Conservation (phyloP, 129 eudicot species). For the Centaurea solstitialis region DNA sequence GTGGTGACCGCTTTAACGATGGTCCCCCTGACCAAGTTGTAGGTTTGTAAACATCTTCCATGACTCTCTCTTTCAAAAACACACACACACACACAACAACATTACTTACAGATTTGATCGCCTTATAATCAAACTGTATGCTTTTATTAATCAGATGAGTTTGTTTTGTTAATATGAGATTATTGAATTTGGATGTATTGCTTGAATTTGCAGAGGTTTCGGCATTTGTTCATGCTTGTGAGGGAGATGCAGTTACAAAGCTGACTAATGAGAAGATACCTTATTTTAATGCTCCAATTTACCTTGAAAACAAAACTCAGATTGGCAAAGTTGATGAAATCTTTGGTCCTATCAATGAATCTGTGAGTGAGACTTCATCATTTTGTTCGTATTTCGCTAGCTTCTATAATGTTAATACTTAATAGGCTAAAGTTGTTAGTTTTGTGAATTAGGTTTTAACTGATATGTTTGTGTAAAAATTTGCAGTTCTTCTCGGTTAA, state of each 20-base stretch:
- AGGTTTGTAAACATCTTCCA: conserved; percentile 31
- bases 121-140: too few species aligned
- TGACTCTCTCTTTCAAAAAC: background rate
- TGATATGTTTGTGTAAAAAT: background rate
- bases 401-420: too few species aligned
- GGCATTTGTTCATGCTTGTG: conserved; percentile 79
- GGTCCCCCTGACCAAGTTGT: conserved; percentile 68
- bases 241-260: conserved; percentile 95
- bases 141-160: too few species aligned
- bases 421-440: background rate
- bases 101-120: background rate
- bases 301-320: conserved; percentile 87
- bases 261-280: conserved; percentile 92
- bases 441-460: too few species aligned
- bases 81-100: background rate
- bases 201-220: conserved; percentile 62
- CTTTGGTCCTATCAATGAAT: conserved; percentile 95
- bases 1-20: conserved; percentile 44
- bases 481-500: conserved; percentile 64
- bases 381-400: too few species aligned
- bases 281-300: conserved; percentile 87
- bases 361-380: conserved; percentile 47
- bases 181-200: background rate
- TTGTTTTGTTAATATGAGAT: background rate
- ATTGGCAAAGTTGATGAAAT: conserved; percentile 99